Evolutionary conservation across 2,329 filamentous ascomycete species (phyloP).

Genomic region (Fragosphaeria purpurea): DNA sequence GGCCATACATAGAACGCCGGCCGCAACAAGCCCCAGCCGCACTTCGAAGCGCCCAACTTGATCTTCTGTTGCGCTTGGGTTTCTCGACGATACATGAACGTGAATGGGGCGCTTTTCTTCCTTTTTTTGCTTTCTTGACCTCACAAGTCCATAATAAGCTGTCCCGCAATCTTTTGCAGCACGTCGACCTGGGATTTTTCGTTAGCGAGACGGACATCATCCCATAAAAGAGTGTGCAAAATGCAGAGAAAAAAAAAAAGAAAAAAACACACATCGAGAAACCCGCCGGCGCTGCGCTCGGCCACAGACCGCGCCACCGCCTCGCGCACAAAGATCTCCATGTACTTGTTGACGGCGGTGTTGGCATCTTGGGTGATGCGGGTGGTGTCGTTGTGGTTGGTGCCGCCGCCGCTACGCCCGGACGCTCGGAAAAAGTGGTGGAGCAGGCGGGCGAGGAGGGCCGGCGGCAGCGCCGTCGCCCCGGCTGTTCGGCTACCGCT

Average conservation of each 20-base stretch:
- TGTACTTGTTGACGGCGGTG: conserved; percentile 67
- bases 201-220: background rate
- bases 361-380: conserved; percentile 71
- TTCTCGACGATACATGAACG: too few species aligned
- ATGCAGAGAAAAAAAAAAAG: background rate
- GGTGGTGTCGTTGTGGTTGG: conserved; percentile 28
- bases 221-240: background rate
- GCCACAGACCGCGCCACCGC: conserved; percentile 70
- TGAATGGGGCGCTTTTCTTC: too few species aligned
- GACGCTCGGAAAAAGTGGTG: conserved; percentile 65
- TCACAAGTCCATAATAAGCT: conserved; percentile 79
- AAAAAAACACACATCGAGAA: conserved; percentile 55
- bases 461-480: conserved; percentile 53
- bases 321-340: conserved; percentile 86
- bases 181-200: conserved; percentile 58
- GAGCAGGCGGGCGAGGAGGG: conserved; percentile 65
- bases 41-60: too few species aligned
- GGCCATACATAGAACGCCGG: too few species aligned
- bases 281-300: conserved; percentile 54
- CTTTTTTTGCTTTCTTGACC: too few species aligned
- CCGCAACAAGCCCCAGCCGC: too few species aligned
- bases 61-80: too few species aligned
- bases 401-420: conserved; percentile 29
- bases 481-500: background rate
- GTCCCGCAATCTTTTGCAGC: conserved; percentile 76